Evolutionary conservation across 1,139 yeast species (phyloP).

Genomic region (Candida anutae): DNA sequence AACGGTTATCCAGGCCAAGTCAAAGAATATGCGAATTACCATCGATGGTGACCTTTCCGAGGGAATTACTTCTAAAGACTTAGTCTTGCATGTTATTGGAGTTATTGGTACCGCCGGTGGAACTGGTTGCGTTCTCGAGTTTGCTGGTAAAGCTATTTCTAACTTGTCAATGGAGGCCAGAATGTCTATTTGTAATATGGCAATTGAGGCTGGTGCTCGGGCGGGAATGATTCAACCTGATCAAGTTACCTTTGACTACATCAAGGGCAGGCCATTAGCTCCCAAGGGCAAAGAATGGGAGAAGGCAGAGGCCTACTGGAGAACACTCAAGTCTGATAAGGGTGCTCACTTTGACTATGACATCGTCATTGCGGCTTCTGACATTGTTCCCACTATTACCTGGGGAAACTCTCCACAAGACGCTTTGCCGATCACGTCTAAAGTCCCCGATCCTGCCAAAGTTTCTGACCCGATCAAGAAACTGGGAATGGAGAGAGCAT

Average conservation of each 20-base stretch:
- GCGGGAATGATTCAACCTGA: slow-evolving; percentile 99
- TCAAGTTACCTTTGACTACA: slow-evolving; percentile 75
- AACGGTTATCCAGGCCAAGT: slow-evolving; percentile 87
- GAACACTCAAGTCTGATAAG: slow-evolving; percentile 74
- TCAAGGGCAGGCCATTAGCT: slow-evolving; percentile 90
- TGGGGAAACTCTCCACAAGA: slow-evolving; percentile 99
- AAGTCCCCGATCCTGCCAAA: slow-evolving; percentile 80
- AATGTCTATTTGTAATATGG: slow-evolving; percentile 99
- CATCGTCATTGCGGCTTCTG: slow-evolving; percentile 72
- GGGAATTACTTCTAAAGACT: slow-evolving; percentile 93
- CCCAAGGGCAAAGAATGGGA: slow-evolving; percentile 94
- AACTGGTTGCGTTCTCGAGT: slow-evolving; percentile 93
- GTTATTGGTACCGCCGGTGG: slow-evolving; percentile 99
- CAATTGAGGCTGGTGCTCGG: slow-evolving; percentile 98
- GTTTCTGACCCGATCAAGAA: slow-evolving; percentile 68
- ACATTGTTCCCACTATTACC: slow-evolving; percentile 90
- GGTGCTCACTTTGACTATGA: slow-evolving; percentile 87
- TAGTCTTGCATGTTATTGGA: slow-evolving; percentile 90
- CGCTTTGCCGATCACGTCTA: slow-evolving; percentile 86
- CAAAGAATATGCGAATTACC: slow-evolving; percentile 87
- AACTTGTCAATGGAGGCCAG: slow-evolving; percentile 94
- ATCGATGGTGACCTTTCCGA: slow-evolving; percentile 77
- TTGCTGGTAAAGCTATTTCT: slow-evolving; percentile 91
- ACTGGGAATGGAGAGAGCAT: slow-evolving; percentile 84
- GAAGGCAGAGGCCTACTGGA: slow-evolving; percentile 89